Evolutionary conservation across 2,329 filamentous ascomycete genomes (phyloP).

Genomic region (Sphaceloma murrayae): DNA sequence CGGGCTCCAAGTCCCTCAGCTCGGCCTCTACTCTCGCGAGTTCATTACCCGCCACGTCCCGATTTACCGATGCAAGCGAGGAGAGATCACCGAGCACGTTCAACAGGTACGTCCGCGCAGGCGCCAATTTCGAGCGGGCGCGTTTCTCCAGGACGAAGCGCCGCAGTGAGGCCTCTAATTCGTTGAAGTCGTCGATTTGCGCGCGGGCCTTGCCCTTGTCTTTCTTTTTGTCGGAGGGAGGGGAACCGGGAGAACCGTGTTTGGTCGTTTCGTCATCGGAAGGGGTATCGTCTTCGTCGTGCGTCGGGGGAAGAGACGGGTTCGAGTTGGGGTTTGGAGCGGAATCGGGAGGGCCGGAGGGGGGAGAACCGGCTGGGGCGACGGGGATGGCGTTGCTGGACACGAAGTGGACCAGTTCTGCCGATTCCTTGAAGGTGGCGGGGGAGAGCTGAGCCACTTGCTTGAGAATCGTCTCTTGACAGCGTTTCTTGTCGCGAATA

Average conservation of each 20-base stretch:
- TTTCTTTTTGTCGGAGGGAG: constrained; percentile 46
- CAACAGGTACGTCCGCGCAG: constrained; percentile 86
- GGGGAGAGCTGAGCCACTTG: constrained; percentile 84
- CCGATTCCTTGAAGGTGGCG: constrained; percentile 81
- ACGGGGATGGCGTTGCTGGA: constrained; percentile 92
- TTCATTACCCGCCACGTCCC: constrained; percentile 76
- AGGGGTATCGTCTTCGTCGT: constrained; percentile 27
- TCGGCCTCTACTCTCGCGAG: constrained; percentile 73
- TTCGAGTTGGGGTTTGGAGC: constrained; percentile 24
- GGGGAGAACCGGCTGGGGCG: constrained; percentile 48
- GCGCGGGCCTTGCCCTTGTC: constrained; percentile 70
- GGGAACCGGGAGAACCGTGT: constrained; percentile 35
- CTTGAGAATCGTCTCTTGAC: constrained; percentile 85
- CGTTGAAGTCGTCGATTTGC: constrained; percentile 81
- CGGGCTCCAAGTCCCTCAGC: constrained; percentile 71
- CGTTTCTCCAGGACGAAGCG: constrained; percentile 94
- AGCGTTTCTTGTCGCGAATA: constrained; percentile 83
- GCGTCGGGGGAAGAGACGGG: constrained; percentile 31
- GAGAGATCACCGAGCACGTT: constrained; percentile 86
- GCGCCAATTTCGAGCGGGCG: constrained; percentile 87
- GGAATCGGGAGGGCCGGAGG: constrained; percentile 39
- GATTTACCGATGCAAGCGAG: constrained; percentile 74
- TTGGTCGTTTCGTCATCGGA: constrained; percentile 46
- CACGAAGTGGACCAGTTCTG: constrained; percentile 92
- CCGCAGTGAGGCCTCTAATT: constrained; percentile 76